Percentiles rank a stretch among this genome's conserved stretches.
These are phyloP conservation scores for Hypoxylon sp. DNA, from an alignment of 2,329 filamentous ascomycete genomes.

Conservation along the genomic window DNA sequence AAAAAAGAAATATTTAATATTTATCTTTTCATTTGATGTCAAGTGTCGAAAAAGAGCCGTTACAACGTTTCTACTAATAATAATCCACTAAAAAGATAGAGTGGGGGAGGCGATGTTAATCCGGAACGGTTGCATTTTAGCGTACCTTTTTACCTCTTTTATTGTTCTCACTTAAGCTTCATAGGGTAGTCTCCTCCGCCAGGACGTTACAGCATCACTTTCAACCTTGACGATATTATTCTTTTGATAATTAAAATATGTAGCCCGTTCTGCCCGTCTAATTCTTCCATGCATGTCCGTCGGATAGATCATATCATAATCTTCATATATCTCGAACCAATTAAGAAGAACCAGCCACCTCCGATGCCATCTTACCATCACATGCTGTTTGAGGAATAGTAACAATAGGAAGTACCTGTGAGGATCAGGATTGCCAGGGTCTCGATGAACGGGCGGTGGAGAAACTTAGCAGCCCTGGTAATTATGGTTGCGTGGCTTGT, in stretches of 20 bases:
- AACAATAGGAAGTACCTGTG: slow-evolving; percentile 1
- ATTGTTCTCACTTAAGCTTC: slow-evolving; percentile 27
- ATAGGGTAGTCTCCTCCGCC: slow-evolving; percentile 24
- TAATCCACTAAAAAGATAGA: no score
- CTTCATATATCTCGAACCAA: slow-evolving; percentile 11
- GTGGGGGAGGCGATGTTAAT: no score
- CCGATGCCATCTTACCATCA: slow-evolving; percentile 1
- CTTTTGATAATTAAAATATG: slow-evolving; percentile 15
- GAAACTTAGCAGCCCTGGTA: no score
- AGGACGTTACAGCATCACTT: slow-evolving; percentile 17
- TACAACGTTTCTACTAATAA: no score
- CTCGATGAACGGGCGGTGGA: no score
- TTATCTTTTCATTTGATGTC: neutral
- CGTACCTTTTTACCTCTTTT: slow-evolving; percentile 17
- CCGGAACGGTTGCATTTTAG: slow-evolving; percentile 21
- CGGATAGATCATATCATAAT: slow-evolving; percentile 19
- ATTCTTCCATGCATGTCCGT: neutral
- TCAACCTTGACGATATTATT: slow-evolving; percentile 28
- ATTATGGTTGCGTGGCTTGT: slow-evolving; percentile 13
- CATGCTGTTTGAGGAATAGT: slow-evolving; percentile 1
- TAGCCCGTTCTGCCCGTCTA: no score
- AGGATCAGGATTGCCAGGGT: no score
- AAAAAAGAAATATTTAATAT: slow-evolving; percentile 7
- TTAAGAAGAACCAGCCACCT: slow-evolving; percentile 6
- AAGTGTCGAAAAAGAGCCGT: neutral